These are phyloP conservation scores for Aspergillus saccharolyticus DNA, from an alignment of 495 filamentous ascomycete species.

Conservation along the genomic window DNA sequence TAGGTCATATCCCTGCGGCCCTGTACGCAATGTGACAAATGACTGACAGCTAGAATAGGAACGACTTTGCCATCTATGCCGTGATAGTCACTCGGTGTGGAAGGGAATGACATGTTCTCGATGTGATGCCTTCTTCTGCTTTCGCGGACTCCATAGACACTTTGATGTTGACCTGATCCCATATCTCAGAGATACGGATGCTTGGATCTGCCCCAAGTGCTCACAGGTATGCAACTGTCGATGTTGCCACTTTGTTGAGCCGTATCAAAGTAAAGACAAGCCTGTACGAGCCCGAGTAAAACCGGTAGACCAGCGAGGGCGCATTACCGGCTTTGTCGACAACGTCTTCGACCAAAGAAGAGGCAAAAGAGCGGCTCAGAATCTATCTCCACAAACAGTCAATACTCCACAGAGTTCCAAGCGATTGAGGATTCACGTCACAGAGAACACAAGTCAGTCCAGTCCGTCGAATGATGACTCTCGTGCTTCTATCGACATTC, in stretches of 20 bases:
- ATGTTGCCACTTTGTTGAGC: constrained; percentile 17
- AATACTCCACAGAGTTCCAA: constrained; percentile 6
- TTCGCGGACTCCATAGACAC: constrained; percentile 20
- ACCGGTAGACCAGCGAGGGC: constrained; percentile 16
- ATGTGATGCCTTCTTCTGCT: constrained; percentile 21
- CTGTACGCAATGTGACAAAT: not conserved
- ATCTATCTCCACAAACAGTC: constrained; percentile 1
- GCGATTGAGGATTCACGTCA: not conserved
- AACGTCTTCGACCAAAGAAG: constrained; percentile 23
- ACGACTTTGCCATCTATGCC: constrained; percentile 20
- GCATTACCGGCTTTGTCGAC: constrained; percentile 19
- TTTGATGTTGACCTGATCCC: constrained; percentile 19
- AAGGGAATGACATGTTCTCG: constrained; percentile 14
- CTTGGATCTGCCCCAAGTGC: constrained; percentile 20
- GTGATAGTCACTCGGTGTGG: constrained; percentile 18
- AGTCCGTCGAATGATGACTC: not conserved
- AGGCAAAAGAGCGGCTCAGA: constrained; percentile 12
- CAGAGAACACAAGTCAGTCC: not conserved
- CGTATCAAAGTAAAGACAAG: constrained; percentile 18
- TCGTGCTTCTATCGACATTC: not conserved
- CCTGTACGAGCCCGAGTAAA: constrained; percentile 17
- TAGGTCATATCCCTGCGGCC: not conserved
- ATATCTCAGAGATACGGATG: constrained; percentile 6
- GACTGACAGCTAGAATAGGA: constrained; percentile 8
- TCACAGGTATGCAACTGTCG: constrained; percentile 19